Evolutionary conservation across 1,284 basidiomycete genomes (phyloP).

Genomic region (Malassezia pachydermatis): DNA sequence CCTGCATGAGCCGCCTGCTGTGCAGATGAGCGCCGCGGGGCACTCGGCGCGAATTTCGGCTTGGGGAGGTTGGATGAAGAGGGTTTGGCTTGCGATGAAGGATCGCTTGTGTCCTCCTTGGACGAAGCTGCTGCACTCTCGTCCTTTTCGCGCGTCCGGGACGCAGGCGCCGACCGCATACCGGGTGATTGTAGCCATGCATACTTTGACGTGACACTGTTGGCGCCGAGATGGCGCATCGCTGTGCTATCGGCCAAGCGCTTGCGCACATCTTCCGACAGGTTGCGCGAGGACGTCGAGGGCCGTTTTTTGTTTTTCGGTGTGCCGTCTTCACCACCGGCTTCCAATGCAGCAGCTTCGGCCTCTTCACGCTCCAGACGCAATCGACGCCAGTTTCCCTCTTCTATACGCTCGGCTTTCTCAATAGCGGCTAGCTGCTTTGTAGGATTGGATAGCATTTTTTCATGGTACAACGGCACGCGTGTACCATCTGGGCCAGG

Average conservation of each 20-base stretch:
- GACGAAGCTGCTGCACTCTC: slow-evolving; percentile 5
- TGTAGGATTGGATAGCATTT: slow-evolving; percentile 30
- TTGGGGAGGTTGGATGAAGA: slow-evolving; percentile 27
- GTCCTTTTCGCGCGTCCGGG: slow-evolving; percentile 12
- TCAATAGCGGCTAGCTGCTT: slow-evolving; percentile 44
- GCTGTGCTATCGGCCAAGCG: slow-evolving; percentile 44
- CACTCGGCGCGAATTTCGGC: slow-evolving; percentile 38
- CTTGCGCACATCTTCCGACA: slow-evolving; percentile 44
- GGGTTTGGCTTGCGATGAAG: background rate
- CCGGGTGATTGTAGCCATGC: slow-evolving; percentile 28
- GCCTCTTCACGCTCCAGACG: slow-evolving; percentile 33
- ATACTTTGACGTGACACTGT: slow-evolving; percentile 27
- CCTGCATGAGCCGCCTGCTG: slow-evolving; percentile 19
- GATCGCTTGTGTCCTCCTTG: background rate
- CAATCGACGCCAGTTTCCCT: slow-evolving; percentile 29
- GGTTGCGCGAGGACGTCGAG: slow-evolving; percentile 33
- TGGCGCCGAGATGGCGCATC: slow-evolving; percentile 36
- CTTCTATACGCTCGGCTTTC: slow-evolving; percentile 38
- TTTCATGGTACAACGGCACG: slow-evolving; percentile 37
- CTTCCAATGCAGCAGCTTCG: slow-evolving; percentile 26
- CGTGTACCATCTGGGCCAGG: slow-evolving; percentile 17
- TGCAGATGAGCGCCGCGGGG: slow-evolving; percentile 18
- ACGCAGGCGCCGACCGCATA: slow-evolving; percentile 15
- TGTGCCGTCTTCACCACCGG: slow-evolving; percentile 22
- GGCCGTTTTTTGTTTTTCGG: slow-evolving; percentile 31